Percentiles rank a stretch among this genome's conserved stretches.
Evolutionary conservation across 805 yeast genomes (phyloP).

Genomic region (Metschnikowia bowlesiae): DNA sequence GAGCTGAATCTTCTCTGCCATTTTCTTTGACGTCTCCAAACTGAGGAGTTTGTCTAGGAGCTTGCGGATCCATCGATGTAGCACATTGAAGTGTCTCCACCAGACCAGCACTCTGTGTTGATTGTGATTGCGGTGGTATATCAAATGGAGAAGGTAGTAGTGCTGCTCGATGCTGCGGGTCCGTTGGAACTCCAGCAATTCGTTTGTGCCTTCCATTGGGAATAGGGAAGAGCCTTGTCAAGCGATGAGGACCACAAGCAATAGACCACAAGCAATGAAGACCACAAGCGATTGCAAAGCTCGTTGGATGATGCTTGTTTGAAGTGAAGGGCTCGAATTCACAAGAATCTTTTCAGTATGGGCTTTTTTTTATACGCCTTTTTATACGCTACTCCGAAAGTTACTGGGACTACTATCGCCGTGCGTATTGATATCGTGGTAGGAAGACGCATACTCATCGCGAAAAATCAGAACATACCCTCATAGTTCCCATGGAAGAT

Average conservation of each 20-base stretch:
- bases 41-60: constrained; percentile 29
- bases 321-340: no score
- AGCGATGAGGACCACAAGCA: neutral
- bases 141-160: constrained; percentile 52
- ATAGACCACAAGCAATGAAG: no score
- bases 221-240: neutral
- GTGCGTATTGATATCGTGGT: constrained; percentile 1
- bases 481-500: constrained; percentile 9
- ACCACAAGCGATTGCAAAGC: no score
- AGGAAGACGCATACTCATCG: constrained; percentile 9
- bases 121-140: constrained; percentile 68
- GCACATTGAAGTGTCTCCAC: constrained; percentile 68
- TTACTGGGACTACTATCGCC: no score
- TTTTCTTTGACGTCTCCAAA: constrained; percentile 13
- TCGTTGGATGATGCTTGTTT: no score
- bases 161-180: constrained; percentile 36
- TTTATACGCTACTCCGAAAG: no score
- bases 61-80: constrained; percentile 53
- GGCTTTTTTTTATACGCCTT: no score
- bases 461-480: constrained; percentile 6
- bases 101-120: constrained; percentile 71
- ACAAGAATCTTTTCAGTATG: no score
- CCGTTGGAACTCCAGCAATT: neutral
- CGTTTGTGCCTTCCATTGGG: neutral
- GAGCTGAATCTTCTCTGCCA: constrained; percentile 11